Base-by-base conservation (phyloP, 345 rosid genomes). In the Erodium maritimum region DNA sequence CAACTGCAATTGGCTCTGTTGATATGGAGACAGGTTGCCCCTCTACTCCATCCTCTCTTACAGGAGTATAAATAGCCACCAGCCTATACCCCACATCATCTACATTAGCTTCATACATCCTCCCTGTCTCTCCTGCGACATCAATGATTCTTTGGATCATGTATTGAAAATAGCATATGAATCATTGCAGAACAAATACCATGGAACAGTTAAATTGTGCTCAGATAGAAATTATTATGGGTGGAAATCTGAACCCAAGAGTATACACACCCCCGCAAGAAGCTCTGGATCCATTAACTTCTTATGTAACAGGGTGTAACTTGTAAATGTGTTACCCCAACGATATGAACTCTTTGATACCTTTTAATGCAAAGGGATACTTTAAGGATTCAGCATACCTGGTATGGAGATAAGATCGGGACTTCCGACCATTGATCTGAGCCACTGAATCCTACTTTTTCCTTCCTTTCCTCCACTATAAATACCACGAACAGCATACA, bases 401-500 rank as follows among this genome's bases (percentile, higher is more conserved):
- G 74, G 93, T 71, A 86, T 86, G 61, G 98, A 88, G 66, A 91
- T 88, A 65, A 88, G 93, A 77, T 88, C 96, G 52, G 96, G 96
- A 81, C 96, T 91, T 51, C 96, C 98, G 63, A 91, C 86, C 95
- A 88, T 91, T 56, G 98, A 79, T 64, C 96, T 76, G 63, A 88
- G 95, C 98, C 98, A 91, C 52, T 88, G 98, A 60, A 91, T 84
- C 75, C 79, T 86, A 74, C 96, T 88, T 79, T 88, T 88, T 4
- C 96, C 98, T 82, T 91, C 98, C 72, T 73, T 88, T 75, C 96
- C 98, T 67, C 98, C 98, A 75, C 80, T 82, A 69, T 91, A 91
- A 73, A 67, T 65, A 57, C 98, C 93, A 54, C 76, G 72, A 64
- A 91, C 82, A 69, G 87, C 88, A 79, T 84, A 91, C 58, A 91